Evolutionary conservation across 2,329 filamentous ascomycete genomes (phyloP), one percentile per base, ranked within the genome.

Genomic region (Fusarium continuum): DNA sequence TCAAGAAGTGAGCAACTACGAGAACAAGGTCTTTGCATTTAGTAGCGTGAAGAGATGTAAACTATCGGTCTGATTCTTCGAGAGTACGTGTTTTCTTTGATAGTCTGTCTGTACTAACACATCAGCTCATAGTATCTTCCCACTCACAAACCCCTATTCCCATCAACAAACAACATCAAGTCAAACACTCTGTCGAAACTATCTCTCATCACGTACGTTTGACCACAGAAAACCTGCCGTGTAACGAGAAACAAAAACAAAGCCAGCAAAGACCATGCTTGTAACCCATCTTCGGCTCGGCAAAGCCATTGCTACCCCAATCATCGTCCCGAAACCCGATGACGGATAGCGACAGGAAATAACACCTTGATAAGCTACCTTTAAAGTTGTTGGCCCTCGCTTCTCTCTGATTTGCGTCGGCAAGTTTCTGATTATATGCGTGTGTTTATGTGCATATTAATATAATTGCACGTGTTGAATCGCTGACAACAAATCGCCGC

Each of bases 291-390:
- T 40, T 57, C 43, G 55, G 64, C 55, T 66, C 59, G 59, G 59
- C 32, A 53, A n/a, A 64, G 46, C 53, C 39, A 23, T 44, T 53
- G 26, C 22, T 59, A 59, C 45, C 43, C 32, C 55, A 50, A 47
- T 28, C 55, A 50, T 50, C 41, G 45, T 47, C 47, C 54, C 46
- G 43, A 23, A 25, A 45, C 41, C 41, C 41, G 22, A 45, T 44
- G 13, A 39, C 59, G 50, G 63, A 52, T 60, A 56, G 44, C 46
- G 19, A 64, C 50, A 64, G 36, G 40, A 53, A 31, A 41, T 20
- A 39, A 39, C 49, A 67, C 50, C 64, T 41, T 66, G 63, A 67
- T 67, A 67, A 67, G 35, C 55, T 34, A 22, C 35, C n/a, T 10
- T 28, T 32, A 16, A 11, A 22, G 22, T 25, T 34, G n/a, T 13